phyloP scores from a whole-genome alignment of 2,329 filamentous ascomycete genomes.

The Pseudocercospora cruenta region DNA sequence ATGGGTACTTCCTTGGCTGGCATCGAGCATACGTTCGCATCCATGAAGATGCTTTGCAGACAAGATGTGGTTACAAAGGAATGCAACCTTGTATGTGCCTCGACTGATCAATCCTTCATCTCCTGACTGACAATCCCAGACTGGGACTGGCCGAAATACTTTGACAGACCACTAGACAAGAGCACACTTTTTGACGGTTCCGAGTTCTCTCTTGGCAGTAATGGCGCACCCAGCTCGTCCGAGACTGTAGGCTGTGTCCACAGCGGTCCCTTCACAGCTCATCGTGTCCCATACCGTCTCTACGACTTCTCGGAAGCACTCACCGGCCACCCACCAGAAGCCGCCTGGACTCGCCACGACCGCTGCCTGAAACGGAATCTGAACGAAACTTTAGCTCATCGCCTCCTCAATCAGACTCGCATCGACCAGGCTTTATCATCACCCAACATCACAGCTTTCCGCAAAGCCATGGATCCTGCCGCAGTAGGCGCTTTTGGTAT shows the following conservation, averaged over 20 bases:
- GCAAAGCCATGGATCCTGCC: conserved; percentile 40
- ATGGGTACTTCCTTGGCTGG: conserved; percentile 39
- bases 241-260: conserved; percentile 15
- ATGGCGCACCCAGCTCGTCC: neutral
- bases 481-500: conserved; percentile 27
- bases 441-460: neutral
- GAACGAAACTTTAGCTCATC: conserved; percentile 10
- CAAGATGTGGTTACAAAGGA: conserved; percentile 49
- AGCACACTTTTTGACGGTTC: conserved; percentile 59
- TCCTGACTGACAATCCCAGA: neutral
- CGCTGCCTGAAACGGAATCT: neutral
- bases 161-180: too few species aligned
- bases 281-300: neutral
- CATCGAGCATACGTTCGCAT: conserved; percentile 47
- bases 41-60: conserved; percentile 46
- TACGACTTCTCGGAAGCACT: neutral
- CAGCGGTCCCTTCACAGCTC: neutral
- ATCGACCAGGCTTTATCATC: conserved; percentile 39
- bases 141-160: conserved; percentile 42
- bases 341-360: neutral
- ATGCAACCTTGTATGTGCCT: conserved; percentile 17
- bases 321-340: neutral
- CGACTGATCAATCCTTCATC: too few species aligned
- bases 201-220: conserved; percentile 44
- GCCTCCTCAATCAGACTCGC: neutral